Conservation (phyloP, 2,329 filamentous ascomycete genomes). For the Ophiostoma piceae region DNA sequence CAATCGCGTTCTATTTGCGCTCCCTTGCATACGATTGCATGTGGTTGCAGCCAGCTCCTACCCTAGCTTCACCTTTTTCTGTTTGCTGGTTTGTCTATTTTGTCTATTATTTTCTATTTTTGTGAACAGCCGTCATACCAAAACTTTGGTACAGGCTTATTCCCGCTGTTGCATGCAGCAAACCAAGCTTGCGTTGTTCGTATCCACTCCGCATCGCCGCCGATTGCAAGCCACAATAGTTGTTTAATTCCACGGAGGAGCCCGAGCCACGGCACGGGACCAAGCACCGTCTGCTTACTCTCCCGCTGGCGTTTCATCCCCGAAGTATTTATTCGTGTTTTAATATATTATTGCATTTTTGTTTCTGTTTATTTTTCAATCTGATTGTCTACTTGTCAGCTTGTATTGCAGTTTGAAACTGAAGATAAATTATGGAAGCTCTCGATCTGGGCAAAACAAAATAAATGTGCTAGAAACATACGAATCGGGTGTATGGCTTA, state of each 20-base stretch:
- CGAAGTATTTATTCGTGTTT: background rate
- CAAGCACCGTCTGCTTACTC: background rate
- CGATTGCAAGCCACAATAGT: background rate
- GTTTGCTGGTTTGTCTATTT: background rate
- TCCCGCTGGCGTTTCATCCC: background rate
- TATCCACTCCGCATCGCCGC: background rate
- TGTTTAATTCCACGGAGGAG: background rate
- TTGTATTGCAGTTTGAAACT: background rate
- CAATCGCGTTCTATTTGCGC: background rate
- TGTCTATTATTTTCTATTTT: too few relatives aligned
- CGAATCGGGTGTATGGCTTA: background rate
- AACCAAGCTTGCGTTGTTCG: background rate
- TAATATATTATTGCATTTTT: background rate
- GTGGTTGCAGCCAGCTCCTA: background rate
- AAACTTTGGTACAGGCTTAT: background rate
- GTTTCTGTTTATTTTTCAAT: background rate
- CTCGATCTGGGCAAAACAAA: background rate
- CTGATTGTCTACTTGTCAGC: background rate
- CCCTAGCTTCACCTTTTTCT: background rate
- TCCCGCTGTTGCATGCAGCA: constrained; percentile 3
- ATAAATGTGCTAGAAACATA: background rate
- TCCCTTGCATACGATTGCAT: background rate
- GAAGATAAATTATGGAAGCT: too few relatives aligned
- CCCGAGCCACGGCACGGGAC: constrained; percentile 13
- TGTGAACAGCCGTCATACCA: background rate